These are phyloP conservation scores for Globisporangium acanthophoron DNA, from an alignment of 352 stramenopile genomes.

Conservation along the genomic window DNA sequence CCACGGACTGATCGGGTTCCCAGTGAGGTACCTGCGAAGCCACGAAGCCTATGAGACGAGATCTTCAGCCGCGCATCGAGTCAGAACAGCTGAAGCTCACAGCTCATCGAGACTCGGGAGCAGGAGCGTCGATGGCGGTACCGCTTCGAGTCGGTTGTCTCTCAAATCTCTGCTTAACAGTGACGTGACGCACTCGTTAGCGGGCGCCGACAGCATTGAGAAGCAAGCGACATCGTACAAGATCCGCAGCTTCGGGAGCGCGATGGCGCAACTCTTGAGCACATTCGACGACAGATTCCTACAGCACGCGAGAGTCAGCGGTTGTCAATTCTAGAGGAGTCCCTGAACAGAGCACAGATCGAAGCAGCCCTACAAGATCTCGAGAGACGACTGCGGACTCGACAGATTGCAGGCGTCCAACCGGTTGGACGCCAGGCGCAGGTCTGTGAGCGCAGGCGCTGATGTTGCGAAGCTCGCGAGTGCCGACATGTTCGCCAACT, in stretches of 20 bases:
- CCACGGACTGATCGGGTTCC: constrained; percentile 31
- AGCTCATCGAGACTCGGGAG: constrained; percentile 15
- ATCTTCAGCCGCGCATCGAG: not conserved
- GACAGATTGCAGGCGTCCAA: constrained; percentile 12
- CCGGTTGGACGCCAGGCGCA: constrained; percentile 16
- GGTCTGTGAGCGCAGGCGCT: constrained; percentile 9
- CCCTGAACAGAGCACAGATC: not conserved
- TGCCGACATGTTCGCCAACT: constrained; percentile 8
- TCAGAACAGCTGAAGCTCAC: constrained; percentile 5
- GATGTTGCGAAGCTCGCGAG: constrained; percentile 4
- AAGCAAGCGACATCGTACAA: constrained; percentile 7
- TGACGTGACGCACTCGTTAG: not conserved
- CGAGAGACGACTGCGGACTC: constrained; percentile 3
- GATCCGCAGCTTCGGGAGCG: constrained; percentile 10
- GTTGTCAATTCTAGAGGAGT: not conserved
- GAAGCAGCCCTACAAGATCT: constrained; percentile 10
- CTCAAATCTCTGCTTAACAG: constrained; percentile 11
- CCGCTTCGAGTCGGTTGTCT: constrained; percentile 10
- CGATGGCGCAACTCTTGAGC: constrained; percentile 12
- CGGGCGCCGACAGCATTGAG: not conserved
- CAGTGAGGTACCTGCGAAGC: constrained; percentile 20
- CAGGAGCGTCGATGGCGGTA: constrained; percentile 8
- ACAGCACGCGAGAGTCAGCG: not conserved
- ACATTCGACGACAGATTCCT: constrained; percentile 22
- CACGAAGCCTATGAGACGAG: not conserved